Conservation (phyloP, 306 rosid species). For the Prunus salicina region DNA sequence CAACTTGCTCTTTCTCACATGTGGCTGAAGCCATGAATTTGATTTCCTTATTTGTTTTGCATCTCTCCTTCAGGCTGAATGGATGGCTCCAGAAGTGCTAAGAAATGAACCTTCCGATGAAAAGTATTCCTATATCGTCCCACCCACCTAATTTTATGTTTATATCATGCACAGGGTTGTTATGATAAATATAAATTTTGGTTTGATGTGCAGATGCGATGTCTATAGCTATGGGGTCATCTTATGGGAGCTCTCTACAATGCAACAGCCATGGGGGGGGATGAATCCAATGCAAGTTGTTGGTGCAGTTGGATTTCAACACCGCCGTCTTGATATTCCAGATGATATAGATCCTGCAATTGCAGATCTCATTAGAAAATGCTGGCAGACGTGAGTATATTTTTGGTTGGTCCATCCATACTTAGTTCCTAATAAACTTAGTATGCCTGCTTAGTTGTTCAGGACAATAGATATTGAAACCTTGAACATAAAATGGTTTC, state of each 20-base stretch:
- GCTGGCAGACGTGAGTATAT: constrained; percentile 95
- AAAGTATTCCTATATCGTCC: constrained; percentile 49
- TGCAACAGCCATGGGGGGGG: constrained; percentile 99
- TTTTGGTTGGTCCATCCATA: background rate
- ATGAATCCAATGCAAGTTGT: constrained; percentile 99
- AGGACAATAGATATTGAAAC: background rate
- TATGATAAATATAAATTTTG: constrained; percentile 13
- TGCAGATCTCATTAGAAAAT: constrained; percentile 71
- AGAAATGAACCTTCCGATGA: constrained; percentile 96
- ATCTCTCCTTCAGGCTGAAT: constrained; percentile 79
- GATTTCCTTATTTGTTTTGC: constrained; percentile 1
- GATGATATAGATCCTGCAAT: constrained; percentile 67
- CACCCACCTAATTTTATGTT: constrained; percentile 20
- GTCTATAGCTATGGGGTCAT: constrained; percentile 96
- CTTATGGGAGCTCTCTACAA: constrained; percentile 89
- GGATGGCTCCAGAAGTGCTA: constrained; percentile 99
- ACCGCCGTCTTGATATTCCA: constrained; percentile 98
- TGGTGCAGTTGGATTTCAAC: constrained; percentile 99
- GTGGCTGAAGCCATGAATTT: background rate
- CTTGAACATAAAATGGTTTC: background rate
- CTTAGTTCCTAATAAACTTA: background rate
- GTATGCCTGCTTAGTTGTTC: background rate
- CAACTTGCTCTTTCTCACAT: constrained; percentile 2
- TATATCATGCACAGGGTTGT: constrained; percentile 1
- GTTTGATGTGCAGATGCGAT: constrained; percentile 60